phyloP scores from a whole-genome alignment of 148 eudicot species.

The Polygonum maritimum region DNA sequence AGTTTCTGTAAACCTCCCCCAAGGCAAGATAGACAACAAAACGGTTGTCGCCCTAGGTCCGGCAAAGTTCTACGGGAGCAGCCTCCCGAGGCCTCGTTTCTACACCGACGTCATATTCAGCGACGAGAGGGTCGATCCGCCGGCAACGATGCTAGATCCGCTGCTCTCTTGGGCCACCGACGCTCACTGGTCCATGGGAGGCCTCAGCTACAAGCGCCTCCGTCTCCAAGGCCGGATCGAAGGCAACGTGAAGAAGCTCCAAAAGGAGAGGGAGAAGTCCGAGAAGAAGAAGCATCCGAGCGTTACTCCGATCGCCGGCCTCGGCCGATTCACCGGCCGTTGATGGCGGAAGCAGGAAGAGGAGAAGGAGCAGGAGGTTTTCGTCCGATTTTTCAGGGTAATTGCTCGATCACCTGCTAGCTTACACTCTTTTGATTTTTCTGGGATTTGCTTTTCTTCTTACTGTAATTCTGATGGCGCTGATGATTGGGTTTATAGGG shows the following conservation, averaged over 20 bases:
- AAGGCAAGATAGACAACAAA: conserved; percentile 3
- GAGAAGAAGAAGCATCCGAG: conserved; percentile 3
- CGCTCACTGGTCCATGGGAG: conserved; percentile 98
- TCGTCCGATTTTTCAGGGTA: not conserved
- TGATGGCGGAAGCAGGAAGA: conserved; percentile 10
- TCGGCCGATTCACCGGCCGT: not conserved
- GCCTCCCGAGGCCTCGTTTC: conserved; percentile 68
- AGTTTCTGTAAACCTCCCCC: not conserved
- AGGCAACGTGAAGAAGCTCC: conserved; percentile 45
- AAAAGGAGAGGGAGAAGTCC: conserved; percentile 37
- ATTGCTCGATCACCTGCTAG: not conserved
- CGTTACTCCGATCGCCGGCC: not conserved
- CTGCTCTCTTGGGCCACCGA: conserved; percentile 68
- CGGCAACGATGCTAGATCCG: conserved; percentile 44
- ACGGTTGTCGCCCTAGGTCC: conserved; percentile 70
- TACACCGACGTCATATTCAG: conserved; percentile 54
- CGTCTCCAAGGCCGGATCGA: conserved; percentile 83
- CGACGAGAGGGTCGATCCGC: conserved; percentile 62
- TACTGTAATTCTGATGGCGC: not conserved
- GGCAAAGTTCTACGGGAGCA: conserved; percentile 77
- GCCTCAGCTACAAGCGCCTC: conserved; percentile 51
- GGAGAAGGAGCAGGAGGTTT: conserved; percentile 6
- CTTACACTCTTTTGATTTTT: not conserved
- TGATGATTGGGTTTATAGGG: not conserved
- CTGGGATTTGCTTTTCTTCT: not conserved